Conservation (phyloP, 1,284 basidiomycete genomes). For the Heterobasidion irregulare region DNA sequence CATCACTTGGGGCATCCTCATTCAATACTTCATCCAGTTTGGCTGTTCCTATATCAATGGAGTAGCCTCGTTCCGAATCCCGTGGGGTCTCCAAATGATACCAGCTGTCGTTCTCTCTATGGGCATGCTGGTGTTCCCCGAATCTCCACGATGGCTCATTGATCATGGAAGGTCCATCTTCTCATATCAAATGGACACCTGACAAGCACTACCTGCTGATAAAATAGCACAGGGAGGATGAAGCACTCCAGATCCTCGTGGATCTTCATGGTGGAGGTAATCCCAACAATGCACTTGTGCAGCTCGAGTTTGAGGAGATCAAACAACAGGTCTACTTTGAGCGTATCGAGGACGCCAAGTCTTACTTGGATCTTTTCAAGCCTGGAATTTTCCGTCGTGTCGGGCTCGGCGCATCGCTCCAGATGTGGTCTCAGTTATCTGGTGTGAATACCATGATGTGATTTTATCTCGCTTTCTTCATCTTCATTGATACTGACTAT, state of each 20-base stretch:
- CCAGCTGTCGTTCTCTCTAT: constrained; percentile 59
- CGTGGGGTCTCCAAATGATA: constrained; percentile 74
- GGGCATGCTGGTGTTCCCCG: constrained; percentile 66
- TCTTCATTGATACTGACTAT: background rate
- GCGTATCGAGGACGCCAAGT: constrained; percentile 62
- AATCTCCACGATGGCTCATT: constrained; percentile 62
- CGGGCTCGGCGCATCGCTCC: constrained; percentile 30
- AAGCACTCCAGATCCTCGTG: constrained; percentile 47
- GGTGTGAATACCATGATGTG: constrained; percentile 61
- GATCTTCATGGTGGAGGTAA: constrained; percentile 75
- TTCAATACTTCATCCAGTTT: constrained; percentile 70
- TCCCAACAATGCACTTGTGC: constrained; percentile 53
- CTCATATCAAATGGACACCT: background rate
- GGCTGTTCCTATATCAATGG: constrained; percentile 69
- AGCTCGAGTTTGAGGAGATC: constrained; percentile 77
- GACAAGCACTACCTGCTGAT: background rate
- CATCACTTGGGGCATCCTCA: constrained; percentile 69
- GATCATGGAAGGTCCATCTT: constrained; percentile 42
- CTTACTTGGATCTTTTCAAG: constrained; percentile 57
- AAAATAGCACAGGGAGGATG: too few species aligned
- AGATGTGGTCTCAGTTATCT: constrained; percentile 41
- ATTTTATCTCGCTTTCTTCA: constrained; percentile 8
- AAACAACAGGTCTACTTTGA: constrained; percentile 67
- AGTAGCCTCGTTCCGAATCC: constrained; percentile 66
- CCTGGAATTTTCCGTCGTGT: constrained; percentile 36